These are phyloP conservation scores for Teratosphaeria viscida DNA, from an alignment of 2,329 filamentous ascomycete species.

Conservation along the genomic window DNA sequence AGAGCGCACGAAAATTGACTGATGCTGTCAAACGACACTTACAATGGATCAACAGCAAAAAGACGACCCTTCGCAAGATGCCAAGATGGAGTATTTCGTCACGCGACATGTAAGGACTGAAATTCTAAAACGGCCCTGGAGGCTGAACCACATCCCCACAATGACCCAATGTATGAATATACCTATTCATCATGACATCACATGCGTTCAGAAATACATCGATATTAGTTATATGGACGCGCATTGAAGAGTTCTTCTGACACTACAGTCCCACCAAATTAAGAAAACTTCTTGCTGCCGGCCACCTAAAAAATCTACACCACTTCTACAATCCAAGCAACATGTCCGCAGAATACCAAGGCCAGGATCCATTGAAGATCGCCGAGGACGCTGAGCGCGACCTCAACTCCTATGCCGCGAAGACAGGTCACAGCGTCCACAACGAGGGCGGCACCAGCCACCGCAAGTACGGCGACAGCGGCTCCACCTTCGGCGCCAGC, in stretches of 20 bases:
- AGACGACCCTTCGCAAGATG: neutral
- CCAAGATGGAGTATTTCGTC: neutral
- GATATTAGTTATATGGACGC: neutral
- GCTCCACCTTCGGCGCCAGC: constrained; percentile 12
- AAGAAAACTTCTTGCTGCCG: neutral
- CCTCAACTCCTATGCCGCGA: constrained; percentile 34
- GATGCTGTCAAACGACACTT: neutral
- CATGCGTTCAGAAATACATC: neutral
- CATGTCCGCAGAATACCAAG: constrained; percentile 36
- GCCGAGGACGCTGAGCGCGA: constrained; percentile 40
- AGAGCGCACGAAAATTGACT: neutral
- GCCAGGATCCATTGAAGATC: constrained; percentile 32
- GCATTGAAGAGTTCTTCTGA: neutral
- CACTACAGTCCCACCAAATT: neutral
- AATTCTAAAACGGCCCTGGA: too few relatives aligned
- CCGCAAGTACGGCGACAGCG: neutral
- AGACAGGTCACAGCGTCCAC: constrained; percentile 24
- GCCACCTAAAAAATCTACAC: too few relatives aligned
- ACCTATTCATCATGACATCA: neutral
- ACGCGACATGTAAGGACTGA: neutral
- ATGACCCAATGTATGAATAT: neutral
- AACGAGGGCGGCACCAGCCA: constrained; percentile 5
- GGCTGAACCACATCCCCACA: neutral
- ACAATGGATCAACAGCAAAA: neutral
- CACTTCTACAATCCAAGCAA: constrained; percentile 2